Percentiles rank a stretch among this genome's conserved stretches.
phyloP scores from a whole-genome alignment of 768 basidiomycete genomes.

The Suillus ampliporus region DNA sequence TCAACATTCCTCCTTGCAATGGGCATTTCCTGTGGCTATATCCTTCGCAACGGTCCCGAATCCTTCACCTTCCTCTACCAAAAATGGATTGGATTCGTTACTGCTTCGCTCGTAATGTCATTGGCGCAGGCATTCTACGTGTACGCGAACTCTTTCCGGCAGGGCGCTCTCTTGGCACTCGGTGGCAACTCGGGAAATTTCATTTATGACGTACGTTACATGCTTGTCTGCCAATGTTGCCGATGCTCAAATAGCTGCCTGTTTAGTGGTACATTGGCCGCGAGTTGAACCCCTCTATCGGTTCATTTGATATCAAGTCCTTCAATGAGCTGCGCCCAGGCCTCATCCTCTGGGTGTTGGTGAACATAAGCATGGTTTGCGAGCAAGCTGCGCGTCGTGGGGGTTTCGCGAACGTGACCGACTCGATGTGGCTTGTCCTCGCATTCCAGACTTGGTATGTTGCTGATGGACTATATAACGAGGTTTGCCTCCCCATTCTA shows the following conservation, averaged over 20 bases:
- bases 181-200: conserved; percentile 91
- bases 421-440: conserved; percentile 90
- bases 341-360: conserved; percentile 87
- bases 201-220: conserved; percentile 83
- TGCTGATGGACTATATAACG: conserved; percentile 86
- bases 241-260: not conserved
- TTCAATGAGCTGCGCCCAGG: conserved; percentile 57
- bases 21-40: conserved; percentile 70
- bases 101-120: conserved; percentile 82
- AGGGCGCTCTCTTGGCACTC: conserved; percentile 77
- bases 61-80: conserved; percentile 91
- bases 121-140: conserved; percentile 72
- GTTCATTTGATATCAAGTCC: conserved; percentile 75
- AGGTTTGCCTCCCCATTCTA: conserved; percentile 52
- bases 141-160: conserved; percentile 72
- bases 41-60: conserved; percentile 75
- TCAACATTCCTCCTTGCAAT: conserved; percentile 84
- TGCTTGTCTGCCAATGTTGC: not conserved
- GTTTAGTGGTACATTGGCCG: conserved; percentile 91
- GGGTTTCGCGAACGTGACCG: conserved; percentile 66
- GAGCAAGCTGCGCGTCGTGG: conserved; percentile 86
- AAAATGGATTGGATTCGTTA: conserved; percentile 88
- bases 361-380: conserved; percentile 91
- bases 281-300: conserved; percentile 88
- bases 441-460: conserved; percentile 90